Conservation (phyloP, 352 stramenopile genomes). For the Globisporangium megalacanthum region DNA sequence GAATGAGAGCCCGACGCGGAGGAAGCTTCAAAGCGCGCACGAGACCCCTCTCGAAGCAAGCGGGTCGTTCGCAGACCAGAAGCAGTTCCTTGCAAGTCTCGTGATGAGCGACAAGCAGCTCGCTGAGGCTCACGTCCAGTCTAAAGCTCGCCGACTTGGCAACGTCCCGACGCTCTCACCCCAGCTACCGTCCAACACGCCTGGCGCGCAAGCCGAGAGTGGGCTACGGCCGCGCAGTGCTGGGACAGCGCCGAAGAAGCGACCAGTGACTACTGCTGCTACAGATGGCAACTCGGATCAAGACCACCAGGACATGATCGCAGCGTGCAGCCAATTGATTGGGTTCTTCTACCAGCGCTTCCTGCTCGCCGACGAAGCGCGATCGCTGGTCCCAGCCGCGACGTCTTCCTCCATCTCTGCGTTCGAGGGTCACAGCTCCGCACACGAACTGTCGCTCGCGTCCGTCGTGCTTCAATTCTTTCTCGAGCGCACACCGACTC, state of each 20-base stretch:
- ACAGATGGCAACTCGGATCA: conserved; percentile 1
- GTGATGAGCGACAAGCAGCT: conserved; percentile 33
- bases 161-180: conserved; percentile 29
- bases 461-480: conserved; percentile 49
- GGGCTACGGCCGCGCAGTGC: background rate
- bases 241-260: conserved; percentile 7
- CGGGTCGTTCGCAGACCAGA: background rate
- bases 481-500: conserved; percentile 29
- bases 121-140: conserved; percentile 19
- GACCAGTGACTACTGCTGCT: background rate
- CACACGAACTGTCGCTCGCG: conserved; percentile 13
- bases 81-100: conserved; percentile 30
- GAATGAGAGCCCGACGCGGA: background rate
- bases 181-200: background rate
- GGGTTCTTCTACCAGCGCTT: conserved; percentile 60
- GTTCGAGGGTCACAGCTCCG: background rate
- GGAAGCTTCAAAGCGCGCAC: background rate
- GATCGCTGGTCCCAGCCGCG: conserved; percentile 11
- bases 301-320: conserved; percentile 5
- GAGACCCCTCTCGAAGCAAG: conserved; percentile 6
- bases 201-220: background rate
- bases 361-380: conserved; percentile 41
- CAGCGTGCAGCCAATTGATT: conserved; percentile 29
- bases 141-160: conserved; percentile 27
- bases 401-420: background rate